Evolutionary conservation across 345 rosid genomes (phyloP).

Genomic region (Firmiana major): DNA sequence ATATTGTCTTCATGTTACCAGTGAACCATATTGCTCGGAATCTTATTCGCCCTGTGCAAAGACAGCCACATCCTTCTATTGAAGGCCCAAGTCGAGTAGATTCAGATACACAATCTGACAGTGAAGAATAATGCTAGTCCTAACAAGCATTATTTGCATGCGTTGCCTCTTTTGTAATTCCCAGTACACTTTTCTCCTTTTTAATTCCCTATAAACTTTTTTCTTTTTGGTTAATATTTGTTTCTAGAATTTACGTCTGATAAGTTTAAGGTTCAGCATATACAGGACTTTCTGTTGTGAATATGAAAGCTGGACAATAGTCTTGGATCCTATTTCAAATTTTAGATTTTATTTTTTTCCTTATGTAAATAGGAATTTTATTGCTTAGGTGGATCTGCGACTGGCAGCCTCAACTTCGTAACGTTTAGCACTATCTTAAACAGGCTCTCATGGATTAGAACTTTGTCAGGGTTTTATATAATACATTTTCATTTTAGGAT

Average conservation of each 20-base stretch:
- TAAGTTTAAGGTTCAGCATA: background rate
- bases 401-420: background rate
- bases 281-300: background rate
- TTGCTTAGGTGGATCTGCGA: too few relatives aligned
- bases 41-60: constrained; percentile 6
- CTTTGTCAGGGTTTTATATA: too few relatives aligned
- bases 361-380: too few relatives aligned
- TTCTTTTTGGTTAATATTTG: background rate
- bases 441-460: background rate
- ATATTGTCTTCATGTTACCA: constrained; percentile 6
- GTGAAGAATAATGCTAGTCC: constrained; percentile 9
- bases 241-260: too few relatives aligned
- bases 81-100: background rate
- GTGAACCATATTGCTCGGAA: constrained; percentile 18
- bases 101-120: constrained; percentile 9
- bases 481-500: too few relatives aligned
- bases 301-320: background rate
- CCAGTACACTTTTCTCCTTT: too few relatives aligned
- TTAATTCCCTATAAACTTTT: too few relatives aligned
- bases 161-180: background rate
- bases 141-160: background rate
- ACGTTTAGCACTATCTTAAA: background rate
- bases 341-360: too few relatives aligned
- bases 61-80: background rate
- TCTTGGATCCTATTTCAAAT: constrained; percentile 8